Percentiles rank a stretch among this genome's conserved stretches.
Evolutionary conservation across 495 filamentous ascomycete species (phyloP).

Genomic region (Umbilicaria muhlenbergii): DNA sequence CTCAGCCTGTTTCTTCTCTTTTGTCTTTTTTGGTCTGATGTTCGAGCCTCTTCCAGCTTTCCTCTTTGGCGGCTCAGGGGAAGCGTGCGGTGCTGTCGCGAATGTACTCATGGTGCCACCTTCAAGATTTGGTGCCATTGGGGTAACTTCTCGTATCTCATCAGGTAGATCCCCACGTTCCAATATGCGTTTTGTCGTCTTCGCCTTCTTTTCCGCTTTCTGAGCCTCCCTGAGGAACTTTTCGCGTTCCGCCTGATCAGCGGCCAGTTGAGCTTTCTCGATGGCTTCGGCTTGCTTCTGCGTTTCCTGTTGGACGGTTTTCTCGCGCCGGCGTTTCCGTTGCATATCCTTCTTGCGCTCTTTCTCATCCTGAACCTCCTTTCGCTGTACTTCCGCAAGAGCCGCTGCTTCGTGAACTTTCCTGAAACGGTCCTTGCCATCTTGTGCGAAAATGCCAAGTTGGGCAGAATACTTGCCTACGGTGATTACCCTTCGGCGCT

Average conservation of each 20-base stretch:
- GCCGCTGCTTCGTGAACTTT: constrained; percentile 49
- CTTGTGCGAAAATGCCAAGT: constrained; percentile 36
- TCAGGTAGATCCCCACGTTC: constrained; percentile 72
- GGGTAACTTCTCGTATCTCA: constrained; percentile 58
- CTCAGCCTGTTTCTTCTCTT: constrained; percentile 92
- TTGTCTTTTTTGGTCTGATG: constrained; percentile 69
- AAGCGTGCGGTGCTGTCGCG: constrained; percentile 46
- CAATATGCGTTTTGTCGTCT: constrained; percentile 64
- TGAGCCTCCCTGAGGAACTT: constrained; percentile 68
- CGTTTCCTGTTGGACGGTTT: constrained; percentile 74
- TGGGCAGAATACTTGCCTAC: constrained; percentile 32
- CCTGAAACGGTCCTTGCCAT: constrained; percentile 38
- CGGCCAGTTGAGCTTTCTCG: constrained; percentile 52
- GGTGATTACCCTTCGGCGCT: constrained; percentile 40
- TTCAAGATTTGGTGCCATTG: constrained; percentile 67
- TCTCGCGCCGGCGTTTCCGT: constrained; percentile 89
- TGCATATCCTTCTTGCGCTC: constrained; percentile 99
- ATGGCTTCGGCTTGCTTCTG: constrained; percentile 75
- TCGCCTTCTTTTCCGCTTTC: constrained; percentile 74
- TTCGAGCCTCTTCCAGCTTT: constrained; percentile 46
- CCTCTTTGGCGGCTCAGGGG: constrained; percentile 43
- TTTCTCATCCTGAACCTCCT: constrained; percentile 86
- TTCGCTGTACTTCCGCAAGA: constrained; percentile 69
- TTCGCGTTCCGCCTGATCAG: constrained; percentile 63
- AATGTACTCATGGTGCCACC: constrained; percentile 82